Evolutionary conservation across 768 basidiomycete genomes (phyloP).

Genomic region (Lactarius deliciosus): DNA sequence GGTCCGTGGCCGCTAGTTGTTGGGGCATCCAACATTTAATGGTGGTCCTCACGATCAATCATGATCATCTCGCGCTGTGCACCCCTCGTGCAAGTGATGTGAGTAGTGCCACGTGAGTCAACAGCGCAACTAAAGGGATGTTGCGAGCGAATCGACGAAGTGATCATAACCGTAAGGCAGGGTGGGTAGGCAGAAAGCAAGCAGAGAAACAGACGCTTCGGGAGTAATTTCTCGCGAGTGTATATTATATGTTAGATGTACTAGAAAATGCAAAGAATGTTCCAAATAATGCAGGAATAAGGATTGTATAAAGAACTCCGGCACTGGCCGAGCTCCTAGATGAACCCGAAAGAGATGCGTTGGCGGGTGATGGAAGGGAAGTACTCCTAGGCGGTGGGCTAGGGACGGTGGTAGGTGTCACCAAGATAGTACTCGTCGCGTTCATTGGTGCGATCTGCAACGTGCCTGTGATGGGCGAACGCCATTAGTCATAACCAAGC

Average conservation of each 20-base stretch:
- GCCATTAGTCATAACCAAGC: not conserved
- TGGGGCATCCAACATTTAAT: not conserved
- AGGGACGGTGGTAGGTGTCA: not conserved
- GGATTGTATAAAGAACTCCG: not conserved
- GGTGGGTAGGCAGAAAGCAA: not conserved
- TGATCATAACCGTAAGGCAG: not conserved
- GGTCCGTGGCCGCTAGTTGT: too few relatives aligned
- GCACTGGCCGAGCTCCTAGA: not conserved
- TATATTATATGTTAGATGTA: not conserved
- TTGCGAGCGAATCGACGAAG: not conserved
- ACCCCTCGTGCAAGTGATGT: not conserved
- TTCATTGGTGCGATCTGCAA: constrained; percentile 19
- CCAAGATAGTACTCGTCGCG: not conserved
- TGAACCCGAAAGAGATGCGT: not conserved
- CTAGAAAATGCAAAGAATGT: constrained; percentile 2
- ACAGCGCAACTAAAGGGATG: not conserved
- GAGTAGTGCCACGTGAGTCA: not conserved
- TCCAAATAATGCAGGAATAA: constrained; percentile 13
- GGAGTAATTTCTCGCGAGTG: not conserved
- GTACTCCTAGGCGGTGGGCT: not conserved
- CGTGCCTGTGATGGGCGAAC: constrained; percentile 14
- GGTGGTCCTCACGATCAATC: not conserved
- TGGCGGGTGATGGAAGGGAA: not conserved
- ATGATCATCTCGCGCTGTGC: not conserved
- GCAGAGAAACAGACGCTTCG: not conserved